Evolutionary conservation across 2,329 filamentous ascomycete genomes (phyloP).

Genomic region (Colletotrichum sp.): DNA sequence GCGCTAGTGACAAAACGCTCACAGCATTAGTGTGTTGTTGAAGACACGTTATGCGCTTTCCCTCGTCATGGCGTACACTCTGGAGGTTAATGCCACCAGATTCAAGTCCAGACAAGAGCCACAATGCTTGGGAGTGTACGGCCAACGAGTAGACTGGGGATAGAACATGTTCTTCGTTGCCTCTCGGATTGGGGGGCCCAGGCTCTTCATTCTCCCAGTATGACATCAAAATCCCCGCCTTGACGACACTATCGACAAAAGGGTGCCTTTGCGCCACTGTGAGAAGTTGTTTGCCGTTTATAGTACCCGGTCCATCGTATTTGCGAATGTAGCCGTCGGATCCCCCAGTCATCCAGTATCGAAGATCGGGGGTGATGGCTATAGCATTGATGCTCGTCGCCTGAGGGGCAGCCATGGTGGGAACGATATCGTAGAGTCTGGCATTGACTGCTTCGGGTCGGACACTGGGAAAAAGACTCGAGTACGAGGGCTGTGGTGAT

Average conservation of each 20-base stretch:
- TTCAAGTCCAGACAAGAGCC: conserved; percentile 89
- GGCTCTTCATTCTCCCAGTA: conserved; percentile 99
- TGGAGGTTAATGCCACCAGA: conserved; percentile 93
- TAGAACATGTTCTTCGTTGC: conserved; percentile 67
- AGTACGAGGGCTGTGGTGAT: conserved; percentile 8
- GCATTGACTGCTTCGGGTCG: conserved; percentile 82
- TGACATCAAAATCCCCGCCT: conserved; percentile 90
- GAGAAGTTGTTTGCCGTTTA: conserved; percentile 90
- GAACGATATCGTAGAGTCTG: conserved; percentile 88
- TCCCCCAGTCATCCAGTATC: conserved; percentile 93
- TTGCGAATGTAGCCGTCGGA: conserved; percentile 96
- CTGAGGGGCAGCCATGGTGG: conserved; percentile 95
- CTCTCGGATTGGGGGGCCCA: conserved; percentile 37
- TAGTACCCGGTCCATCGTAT: conserved; percentile 93
- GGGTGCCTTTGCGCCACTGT: conserved; percentile 96
- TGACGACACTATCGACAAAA: conserved; percentile 96
- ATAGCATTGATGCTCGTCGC: conserved; percentile 95
- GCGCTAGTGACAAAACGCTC: conserved; percentile 80
- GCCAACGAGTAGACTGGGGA: conserved; percentile 95
- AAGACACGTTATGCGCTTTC: conserved; percentile 83
- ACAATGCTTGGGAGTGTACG: conserved; percentile 86
- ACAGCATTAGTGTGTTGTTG: conserved; percentile 90
- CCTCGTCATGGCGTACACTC: conserved; percentile 92
- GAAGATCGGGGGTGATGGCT: conserved; percentile 89
- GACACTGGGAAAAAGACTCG: conserved; percentile 45